Conservation (phyloP, 2,329 filamentous ascomycete genomes). For the Fusarium luffae region DNA sequence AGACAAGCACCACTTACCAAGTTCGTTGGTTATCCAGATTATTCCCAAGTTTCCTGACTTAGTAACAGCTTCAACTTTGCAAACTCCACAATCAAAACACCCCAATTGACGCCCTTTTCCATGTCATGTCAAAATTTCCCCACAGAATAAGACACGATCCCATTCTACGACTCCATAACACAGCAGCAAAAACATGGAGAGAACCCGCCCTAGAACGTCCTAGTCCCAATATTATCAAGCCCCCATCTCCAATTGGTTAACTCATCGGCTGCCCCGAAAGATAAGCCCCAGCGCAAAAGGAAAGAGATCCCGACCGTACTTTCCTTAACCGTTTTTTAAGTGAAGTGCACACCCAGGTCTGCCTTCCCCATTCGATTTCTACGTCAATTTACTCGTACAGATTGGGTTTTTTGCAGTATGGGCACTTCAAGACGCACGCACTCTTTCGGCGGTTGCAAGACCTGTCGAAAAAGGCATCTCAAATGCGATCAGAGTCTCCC, state of each 20-base stretch:
- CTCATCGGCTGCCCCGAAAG: conserved; percentile 1
- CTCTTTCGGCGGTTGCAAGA: conserved; percentile 41
- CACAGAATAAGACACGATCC: conserved; percentile 5
- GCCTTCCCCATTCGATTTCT: background rate
- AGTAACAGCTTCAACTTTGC: background rate
- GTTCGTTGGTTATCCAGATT: too few species aligned
- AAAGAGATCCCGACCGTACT: conserved; percentile 28
- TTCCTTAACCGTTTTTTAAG: conserved; percentile 22
- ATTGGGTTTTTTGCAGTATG: background rate
- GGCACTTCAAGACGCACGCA: conserved; percentile 31
- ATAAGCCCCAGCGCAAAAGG: conserved; percentile 19
- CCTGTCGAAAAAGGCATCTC: conserved; percentile 40
- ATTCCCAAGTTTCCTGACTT: background rate
- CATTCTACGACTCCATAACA: background rate
- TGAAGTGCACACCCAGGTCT: background rate
- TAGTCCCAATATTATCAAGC: background rate
- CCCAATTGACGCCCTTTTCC: conserved; percentile 17
- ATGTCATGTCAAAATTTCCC: conserved; percentile 5
- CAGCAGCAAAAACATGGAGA: conserved; percentile 12
- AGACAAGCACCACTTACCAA: too few species aligned
- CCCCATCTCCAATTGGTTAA: background rate
- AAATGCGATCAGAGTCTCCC: conserved; percentile 38
- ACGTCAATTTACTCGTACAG: background rate
- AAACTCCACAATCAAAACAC: background rate
- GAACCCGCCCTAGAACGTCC: conserved; percentile 10